Evolutionary conservation across 805 yeast species (phyloP), one percentile per base, ranked within the genome.

Genomic region (Metschnikowia kofuensis): DNA sequence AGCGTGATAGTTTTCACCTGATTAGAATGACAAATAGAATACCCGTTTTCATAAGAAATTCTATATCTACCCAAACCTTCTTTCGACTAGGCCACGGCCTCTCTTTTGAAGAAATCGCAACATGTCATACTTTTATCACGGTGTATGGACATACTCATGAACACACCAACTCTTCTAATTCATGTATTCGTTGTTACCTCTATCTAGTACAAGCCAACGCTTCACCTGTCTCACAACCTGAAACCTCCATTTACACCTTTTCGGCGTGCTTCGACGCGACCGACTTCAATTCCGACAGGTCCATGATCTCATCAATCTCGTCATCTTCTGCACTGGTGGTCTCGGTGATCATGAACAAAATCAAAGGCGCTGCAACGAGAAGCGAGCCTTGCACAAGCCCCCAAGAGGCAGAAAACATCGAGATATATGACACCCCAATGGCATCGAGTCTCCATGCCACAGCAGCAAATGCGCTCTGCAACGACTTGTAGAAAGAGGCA

Each of bases 391-490:
- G 68, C 31, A 72, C 65, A 51, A 82, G 65, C 10, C 67, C 85
- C 84, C 85, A 80, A 13, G 78, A 70, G 9, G 77, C 64, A 11
- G 66, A 79, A 61, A 79, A 80, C 61, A 78, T 59, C 35, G 59
- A 58, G 57, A 68, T 66, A 61, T 71, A 82, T 8, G 69, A 52
- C 29, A 48, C 51, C 11, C 58, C 63, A 34, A 68, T 50, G 30
- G 79, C 75, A 58, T 81, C 85, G 52, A 80, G 63, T 56, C 82
- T 67, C 85, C 85, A 83, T 12, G 75, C 76, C 41, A 82, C 69
- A 26, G 82, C 86, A 12, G 82, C 80, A 60, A 84, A 84, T 9
- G 85, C 85, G 37, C 82, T 75, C 66, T 82, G 87, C 50, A 83
- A 63, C 49, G 83, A 80, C 68, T 83, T 83, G 69, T 81, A 82